A percentile compares a stretch with the other conserved stretches of the same genome.
Evolutionary conservation across 2,329 filamentous ascomycete genomes (phyloP).

Genomic region (Neonectria ditissima): DNA sequence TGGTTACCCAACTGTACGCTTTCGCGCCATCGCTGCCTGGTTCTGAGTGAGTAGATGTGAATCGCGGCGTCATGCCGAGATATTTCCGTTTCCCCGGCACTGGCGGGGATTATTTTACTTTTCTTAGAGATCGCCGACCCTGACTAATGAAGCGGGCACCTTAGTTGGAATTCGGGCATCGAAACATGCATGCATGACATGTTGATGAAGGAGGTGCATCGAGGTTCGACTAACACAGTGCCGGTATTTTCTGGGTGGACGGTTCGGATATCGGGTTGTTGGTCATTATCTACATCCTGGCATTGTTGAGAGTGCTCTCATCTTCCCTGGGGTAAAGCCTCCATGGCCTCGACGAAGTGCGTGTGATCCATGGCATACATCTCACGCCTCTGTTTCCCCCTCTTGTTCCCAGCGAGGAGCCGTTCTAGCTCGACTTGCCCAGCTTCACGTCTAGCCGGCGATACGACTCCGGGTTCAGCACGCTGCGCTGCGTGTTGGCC

Average conservation of each 20-base stretch:
- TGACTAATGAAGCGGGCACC: not conserved
- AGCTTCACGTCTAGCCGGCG: conserved; percentile 46
- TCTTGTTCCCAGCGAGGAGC: not conserved
- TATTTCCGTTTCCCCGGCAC: conserved; percentile 43
- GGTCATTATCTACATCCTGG: not conserved
- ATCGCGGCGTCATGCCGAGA: conserved; percentile 32
- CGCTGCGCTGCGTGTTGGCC: conserved; percentile 61
- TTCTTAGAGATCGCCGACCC: not conserved
- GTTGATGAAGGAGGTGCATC: not conserved
- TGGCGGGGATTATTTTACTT: not conserved
- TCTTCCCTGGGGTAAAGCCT: not conserved
- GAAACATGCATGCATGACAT: not conserved
- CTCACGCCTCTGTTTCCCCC: not conserved
- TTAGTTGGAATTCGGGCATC: not conserved
- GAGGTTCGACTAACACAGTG: not conserved
- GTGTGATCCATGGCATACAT: not conserved
- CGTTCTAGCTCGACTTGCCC: conserved; percentile 23
- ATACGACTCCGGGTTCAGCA: conserved; percentile 60
- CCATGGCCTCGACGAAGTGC: not conserved
- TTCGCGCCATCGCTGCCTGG: not conserved
- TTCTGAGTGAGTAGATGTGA: conserved; percentile 18
- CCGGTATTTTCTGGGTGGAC: not conserved
- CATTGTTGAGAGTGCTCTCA: not conserved
- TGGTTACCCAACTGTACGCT: not conserved
- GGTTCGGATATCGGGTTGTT: not conserved